A percentile compares a stretch with the other conserved stretches of the same genome.
Conservation (phyloP, 306 rosid genomes). For the Trifolium fragiferum region DNA sequence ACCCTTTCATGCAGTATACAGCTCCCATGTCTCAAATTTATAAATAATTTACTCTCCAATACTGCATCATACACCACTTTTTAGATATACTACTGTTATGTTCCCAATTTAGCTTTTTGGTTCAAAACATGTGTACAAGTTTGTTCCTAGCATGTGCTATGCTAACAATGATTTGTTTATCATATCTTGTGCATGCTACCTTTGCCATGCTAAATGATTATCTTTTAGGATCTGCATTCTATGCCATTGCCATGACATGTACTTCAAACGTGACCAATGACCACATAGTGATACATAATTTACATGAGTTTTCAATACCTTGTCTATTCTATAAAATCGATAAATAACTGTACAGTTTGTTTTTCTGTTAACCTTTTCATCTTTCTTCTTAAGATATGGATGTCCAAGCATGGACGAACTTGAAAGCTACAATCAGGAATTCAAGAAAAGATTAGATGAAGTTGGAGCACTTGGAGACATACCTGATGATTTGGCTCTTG, state of each 20-base stretch:
- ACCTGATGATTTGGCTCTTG: slow-evolving; percentile 82
- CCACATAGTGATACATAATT: slow-evolving; percentile 8
- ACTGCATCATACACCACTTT: slow-evolving; percentile 3
- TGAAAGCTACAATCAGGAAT: slow-evolving; percentile 70
- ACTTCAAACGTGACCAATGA: slow-evolving; percentile 16
- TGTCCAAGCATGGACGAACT: slow-evolving; percentile 88
- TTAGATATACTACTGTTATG: slow-evolving; percentile 2
- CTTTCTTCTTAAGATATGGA: slow-evolving; percentile 67
- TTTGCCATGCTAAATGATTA: slow-evolving; percentile 4
- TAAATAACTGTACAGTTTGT: slow-evolving; percentile 30
- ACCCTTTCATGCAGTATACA: neutral
- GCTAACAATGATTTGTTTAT: slow-evolving; percentile 20
- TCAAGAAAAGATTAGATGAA: slow-evolving; percentile 79
- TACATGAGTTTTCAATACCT: slow-evolving; percentile 6
- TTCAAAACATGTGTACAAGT: slow-evolving; percentile 13
- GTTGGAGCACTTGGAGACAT: slow-evolving; percentile 80
- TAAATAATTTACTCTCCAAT: neutral
- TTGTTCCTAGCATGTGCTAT: slow-evolving; percentile 14
- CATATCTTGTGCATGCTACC: slow-evolving; percentile 18
- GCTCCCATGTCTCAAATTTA: neutral
- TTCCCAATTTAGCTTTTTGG: slow-evolving; percentile 18
- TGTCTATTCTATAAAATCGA: neutral
- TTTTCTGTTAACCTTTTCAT: slow-evolving; percentile 25
- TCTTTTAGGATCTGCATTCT: neutral
- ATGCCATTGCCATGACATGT: neutral